Evolutionary conservation across 345 rosid genomes (phyloP).

Genomic region (Mercurialis annua): DNA sequence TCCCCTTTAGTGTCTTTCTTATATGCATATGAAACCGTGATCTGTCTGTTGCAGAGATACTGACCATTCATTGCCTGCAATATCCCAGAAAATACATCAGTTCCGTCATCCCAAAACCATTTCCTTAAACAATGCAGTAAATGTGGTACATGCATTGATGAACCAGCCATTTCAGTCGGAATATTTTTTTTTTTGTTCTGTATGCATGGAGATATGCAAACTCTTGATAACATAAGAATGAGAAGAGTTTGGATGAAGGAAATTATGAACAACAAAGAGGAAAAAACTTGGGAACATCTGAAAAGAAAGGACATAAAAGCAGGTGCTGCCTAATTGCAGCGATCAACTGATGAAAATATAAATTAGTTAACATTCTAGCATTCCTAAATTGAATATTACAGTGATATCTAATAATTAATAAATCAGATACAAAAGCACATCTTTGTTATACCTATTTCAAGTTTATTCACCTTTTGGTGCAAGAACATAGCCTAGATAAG

Average conservation of each 20-base stretch:
- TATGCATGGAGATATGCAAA: too few species aligned
- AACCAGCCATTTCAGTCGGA: not conserved
- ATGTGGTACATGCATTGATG: not conserved
- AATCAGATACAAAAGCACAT: not conserved
- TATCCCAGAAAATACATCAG: not conserved
- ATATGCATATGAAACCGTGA: conserved; percentile 93
- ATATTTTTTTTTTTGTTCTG: too few species aligned
- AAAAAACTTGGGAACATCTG: too few species aligned
- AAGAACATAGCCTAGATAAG: not conserved
- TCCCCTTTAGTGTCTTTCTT: conserved; percentile 99
- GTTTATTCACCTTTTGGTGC: too few species aligned
- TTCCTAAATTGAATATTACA: not conserved
- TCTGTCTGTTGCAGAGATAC: conserved; percentile 91
- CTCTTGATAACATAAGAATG: too few species aligned
- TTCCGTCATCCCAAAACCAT: not conserved
- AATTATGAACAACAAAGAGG: too few species aligned
- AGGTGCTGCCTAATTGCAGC: too few species aligned
- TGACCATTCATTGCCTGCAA: conserved; percentile 94
- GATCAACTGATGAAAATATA: not conserved
- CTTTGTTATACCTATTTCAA: not conserved
- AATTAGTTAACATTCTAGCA: too few species aligned
- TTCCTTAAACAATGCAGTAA: not conserved
- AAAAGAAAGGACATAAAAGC: too few species aligned
- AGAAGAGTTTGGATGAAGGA: too few species aligned
- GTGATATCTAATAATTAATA: too few species aligned